These are phyloP conservation scores for Voacanga thouarsii DNA, from an alignment of 257 asterid genomes.

Conservation along the genomic window DNA sequence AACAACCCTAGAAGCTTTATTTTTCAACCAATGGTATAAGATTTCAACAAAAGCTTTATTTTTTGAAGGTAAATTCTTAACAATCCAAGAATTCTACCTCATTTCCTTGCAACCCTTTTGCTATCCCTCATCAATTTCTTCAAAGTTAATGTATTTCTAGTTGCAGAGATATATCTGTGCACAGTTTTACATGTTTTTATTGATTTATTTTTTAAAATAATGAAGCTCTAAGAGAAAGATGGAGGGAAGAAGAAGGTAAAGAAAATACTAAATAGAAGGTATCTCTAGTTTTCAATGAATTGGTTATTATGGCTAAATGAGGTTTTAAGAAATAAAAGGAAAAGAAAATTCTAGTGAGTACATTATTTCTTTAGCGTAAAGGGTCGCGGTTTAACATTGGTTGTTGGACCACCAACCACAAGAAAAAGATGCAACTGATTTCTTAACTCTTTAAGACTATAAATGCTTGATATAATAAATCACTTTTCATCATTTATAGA, in stretches of 20 bases:
- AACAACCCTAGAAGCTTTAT: too few relatives aligned
- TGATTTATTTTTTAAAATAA: background rate
- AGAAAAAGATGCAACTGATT: background rate
- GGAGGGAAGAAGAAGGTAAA: background rate
- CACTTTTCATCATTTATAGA: too few relatives aligned
- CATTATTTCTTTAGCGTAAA: too few relatives aligned
- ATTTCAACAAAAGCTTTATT: background rate
- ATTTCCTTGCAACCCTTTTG: slow-evolving; percentile 13
- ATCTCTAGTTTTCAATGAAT: background rate
- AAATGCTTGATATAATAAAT: background rate
- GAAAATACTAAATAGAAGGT: background rate
- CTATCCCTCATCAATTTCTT: background rate
- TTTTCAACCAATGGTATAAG: slow-evolving; percentile 4
- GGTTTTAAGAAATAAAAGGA: background rate
- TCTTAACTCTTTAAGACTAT: background rate
- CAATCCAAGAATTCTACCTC: background rate
- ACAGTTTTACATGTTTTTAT: background rate
- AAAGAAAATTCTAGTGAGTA: background rate
- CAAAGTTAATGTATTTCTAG: background rate
- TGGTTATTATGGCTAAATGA: background rate
- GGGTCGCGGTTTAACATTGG: background rate
- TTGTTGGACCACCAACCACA: too few relatives aligned
- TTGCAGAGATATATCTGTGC: background rate
- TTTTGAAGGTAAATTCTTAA: slow-evolving; percentile 11
- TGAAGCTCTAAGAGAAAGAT: slow-evolving; percentile 23